Evolutionary conservation across 2,329 filamentous ascomycete genomes (phyloP).

Genomic region (Epichloe baconii): DNA sequence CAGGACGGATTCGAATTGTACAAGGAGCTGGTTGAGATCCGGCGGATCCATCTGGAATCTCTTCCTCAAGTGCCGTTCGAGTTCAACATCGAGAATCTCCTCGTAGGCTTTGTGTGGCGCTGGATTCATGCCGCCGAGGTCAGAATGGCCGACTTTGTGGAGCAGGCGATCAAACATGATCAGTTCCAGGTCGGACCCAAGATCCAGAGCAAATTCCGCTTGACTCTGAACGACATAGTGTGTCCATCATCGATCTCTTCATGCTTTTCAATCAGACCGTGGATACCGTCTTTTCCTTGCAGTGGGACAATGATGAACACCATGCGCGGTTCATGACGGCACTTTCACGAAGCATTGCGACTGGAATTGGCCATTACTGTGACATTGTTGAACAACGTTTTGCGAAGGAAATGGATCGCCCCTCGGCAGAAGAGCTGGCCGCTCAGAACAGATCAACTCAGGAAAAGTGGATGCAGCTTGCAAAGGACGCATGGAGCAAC

Average conservation of each 20-base stretch:
- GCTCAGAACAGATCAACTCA: constrained; percentile 68
- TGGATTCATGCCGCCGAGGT: constrained; percentile 77
- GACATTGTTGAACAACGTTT: constrained; percentile 82
- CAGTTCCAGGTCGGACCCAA: constrained; percentile 63
- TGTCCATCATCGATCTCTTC: constrained; percentile 88
- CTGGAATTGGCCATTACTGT: constrained; percentile 77
- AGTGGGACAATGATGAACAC: constrained; percentile 89
- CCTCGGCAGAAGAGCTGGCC: constrained; percentile 76
- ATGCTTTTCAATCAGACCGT: constrained; percentile 85
- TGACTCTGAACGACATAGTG: constrained; percentile 80
- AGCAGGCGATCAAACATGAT: constrained; percentile 84
- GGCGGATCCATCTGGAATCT: constrained; percentile 63
- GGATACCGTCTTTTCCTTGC: constrained; percentile 71
- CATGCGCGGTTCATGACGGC: constrained; percentile 97
- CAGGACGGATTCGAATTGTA: constrained; percentile 94
- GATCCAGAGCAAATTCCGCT: constrained; percentile 48
- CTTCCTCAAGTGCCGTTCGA: constrained; percentile 64
- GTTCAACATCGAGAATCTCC: constrained; percentile 73
- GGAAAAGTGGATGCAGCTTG: constrained; percentile 85
- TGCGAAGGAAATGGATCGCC: constrained; percentile 80
- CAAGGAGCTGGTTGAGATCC: constrained; percentile 72
- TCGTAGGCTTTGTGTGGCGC: constrained; percentile 90
- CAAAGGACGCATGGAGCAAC: constrained; percentile 82
- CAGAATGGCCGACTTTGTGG: constrained; percentile 72
- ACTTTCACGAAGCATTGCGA: constrained; percentile 70